These are phyloP conservation scores for Trichoderma reesei DNA, from an alignment of 495 filamentous ascomycete species.

Conservation along the genomic window DNA sequence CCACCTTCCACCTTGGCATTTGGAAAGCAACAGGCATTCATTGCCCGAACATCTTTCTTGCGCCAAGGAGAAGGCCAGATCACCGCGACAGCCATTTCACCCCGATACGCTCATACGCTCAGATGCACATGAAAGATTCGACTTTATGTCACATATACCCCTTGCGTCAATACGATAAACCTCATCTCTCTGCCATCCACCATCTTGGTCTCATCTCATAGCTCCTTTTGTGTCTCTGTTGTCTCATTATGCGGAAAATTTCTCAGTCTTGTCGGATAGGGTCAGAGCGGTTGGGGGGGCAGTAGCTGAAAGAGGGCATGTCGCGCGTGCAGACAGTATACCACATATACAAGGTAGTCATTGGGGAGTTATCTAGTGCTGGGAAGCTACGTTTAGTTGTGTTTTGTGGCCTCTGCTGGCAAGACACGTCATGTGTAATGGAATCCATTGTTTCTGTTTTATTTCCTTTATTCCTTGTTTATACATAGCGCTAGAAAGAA, in stretches of 20 bases:
- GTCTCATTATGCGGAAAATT: neutral
- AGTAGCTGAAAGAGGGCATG: too few species aligned
- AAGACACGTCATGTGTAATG: too few species aligned
- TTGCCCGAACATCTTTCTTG: slow-evolving; percentile 14
- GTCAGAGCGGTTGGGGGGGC: neutral
- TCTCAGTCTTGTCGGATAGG: neutral
- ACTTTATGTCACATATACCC: slow-evolving; percentile 1
- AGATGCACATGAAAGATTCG: too few species aligned
- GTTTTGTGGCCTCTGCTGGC: too few species aligned
- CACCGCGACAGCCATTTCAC: neutral
- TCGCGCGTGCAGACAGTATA: neutral
- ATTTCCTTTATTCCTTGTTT: too few species aligned
- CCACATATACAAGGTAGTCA: too few species aligned
- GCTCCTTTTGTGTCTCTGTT: neutral
- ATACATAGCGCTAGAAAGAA: too few species aligned
- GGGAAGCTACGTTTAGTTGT: too few species aligned
- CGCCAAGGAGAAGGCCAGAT: slow-evolving; percentile 9
- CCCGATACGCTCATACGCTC: neutral
- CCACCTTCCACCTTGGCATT: too few species aligned
- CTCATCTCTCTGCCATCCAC: neutral
- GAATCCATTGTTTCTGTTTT: too few species aligned
- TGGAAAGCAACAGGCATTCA: neutral
- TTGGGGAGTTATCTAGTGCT: too few species aligned
- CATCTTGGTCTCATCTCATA: neutral
- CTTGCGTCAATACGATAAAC: slow-evolving; percentile 1